Evolutionary conservation across 257 asterid species (phyloP), one percentile per base, ranked within the genome.

Genomic region (Dorcoceras hygrometricum): DNA sequence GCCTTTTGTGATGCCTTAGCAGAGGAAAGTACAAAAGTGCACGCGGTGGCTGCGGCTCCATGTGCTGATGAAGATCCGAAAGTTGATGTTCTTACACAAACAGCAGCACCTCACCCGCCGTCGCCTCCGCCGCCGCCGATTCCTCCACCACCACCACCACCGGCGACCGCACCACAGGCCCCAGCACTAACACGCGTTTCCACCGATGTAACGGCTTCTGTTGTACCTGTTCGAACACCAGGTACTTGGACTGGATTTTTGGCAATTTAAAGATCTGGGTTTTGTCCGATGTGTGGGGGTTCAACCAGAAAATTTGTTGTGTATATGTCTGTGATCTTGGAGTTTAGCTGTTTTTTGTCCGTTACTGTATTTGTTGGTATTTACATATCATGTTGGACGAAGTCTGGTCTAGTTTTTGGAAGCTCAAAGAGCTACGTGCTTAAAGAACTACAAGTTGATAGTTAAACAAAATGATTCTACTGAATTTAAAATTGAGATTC

Each of bases 1-100:
- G 96, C 97, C n/a, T 90, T 88, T 71, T 90, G 97, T 79, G 95
- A 90, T 79, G 92, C 83, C 67, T 77, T 88, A 66, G 95, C 96
- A 23, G 86, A 76, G 73, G 97, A 90, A 71, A 84, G 73, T 81
- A 83, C 91, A 0, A 88, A 86, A 79, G 61, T 83, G 31, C 77
- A 75, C 29, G 67, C 79, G 2, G 63, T 53, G 20, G 71, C 67
- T 36, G 78, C 72, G 60, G 76, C 81, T 59, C 79, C 84, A 68
- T 56, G 48, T 76, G 73, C 69, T 60, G 72, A 75, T 54, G 84
- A 79, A 72, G 80, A 59, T 22, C 82, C 77, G 23, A 76, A 75
- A 26, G 78, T 51, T 62, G 78, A 54, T 74, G 79, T 61, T 53
- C 68, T 70, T 59, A 80, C 78, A 57, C 50, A 82, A 51, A 24